A percentile compares a stretch with the other conserved stretches of the same genome.
phyloP scores from a whole-genome alignment of 2,329 filamentous ascomycete genomes.

The Ceratocystis diversiconidia region DNA sequence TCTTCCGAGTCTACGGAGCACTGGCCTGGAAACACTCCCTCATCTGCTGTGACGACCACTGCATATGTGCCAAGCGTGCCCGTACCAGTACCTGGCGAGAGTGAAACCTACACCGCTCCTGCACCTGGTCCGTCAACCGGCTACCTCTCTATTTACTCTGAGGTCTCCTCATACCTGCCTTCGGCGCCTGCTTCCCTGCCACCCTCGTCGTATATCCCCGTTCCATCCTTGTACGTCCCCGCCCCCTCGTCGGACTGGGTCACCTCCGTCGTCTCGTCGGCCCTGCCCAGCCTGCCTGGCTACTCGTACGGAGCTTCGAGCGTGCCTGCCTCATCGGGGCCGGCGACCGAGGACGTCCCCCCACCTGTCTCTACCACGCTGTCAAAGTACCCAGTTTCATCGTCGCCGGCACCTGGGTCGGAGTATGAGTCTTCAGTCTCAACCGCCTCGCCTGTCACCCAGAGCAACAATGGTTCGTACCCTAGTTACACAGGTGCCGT shows the following conservation, averaged over 20 bases:
- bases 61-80: background rate
- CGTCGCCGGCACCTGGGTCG: background rate
- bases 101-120: background rate
- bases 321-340: background rate
- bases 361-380: background rate
- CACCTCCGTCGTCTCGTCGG: constrained; percentile 4
- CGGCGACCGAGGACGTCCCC: background rate
- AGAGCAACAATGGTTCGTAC: constrained; percentile 8
- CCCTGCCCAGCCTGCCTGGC: background rate
- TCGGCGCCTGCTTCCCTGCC: background rate
- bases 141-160: background rate
- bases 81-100: background rate
- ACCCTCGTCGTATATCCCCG: background rate
- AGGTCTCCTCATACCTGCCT: background rate
- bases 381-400: background rate
- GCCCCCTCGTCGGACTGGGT: background rate
- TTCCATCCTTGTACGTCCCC: background rate
- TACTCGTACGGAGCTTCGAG: constrained; percentile 8
- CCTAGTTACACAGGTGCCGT: constrained; percentile 2
- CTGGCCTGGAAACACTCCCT: background rate
- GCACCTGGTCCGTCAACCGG: background rate
- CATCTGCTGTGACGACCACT: background rate
- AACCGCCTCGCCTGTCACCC: background rate
- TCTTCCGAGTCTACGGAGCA: background rate
- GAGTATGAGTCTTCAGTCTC: background rate